Conservation (phyloP, 2,329 filamentous ascomycete genomes). For the Neurospora sp. region DNA sequence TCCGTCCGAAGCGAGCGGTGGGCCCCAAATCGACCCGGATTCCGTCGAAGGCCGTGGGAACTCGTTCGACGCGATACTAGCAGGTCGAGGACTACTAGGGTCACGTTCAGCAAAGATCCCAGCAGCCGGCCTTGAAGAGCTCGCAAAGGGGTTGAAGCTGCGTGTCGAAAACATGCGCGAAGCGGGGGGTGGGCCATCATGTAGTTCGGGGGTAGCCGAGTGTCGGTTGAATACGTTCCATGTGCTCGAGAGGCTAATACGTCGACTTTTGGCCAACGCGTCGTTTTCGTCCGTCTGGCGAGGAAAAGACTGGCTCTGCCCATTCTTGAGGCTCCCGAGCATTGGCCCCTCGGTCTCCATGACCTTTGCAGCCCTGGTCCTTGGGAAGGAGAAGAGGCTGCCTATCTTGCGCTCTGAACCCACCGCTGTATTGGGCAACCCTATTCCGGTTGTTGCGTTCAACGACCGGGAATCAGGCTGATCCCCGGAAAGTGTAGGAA, state of each 20-base stretch:
- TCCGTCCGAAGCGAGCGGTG: slow-evolving; percentile 32
- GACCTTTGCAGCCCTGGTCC: slow-evolving; percentile 52
- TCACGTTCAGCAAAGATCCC: slow-evolving; percentile 44
- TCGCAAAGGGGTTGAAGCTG: slow-evolving; percentile 35
- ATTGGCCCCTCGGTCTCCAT: slow-evolving; percentile 50
- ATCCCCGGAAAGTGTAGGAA: slow-evolving; percentile 37
- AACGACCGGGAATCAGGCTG: slow-evolving; percentile 34
- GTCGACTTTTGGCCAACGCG: slow-evolving; percentile 40
- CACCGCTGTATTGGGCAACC: slow-evolving; percentile 28
- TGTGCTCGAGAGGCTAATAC: slow-evolving; percentile 45
- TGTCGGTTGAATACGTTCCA: slow-evolving; percentile 50
- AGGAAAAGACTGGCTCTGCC: slow-evolving; percentile 71
- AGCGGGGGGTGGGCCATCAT: slow-evolving; percentile 24
- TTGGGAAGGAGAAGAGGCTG: slow-evolving; percentile 47
- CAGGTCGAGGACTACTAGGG: slow-evolving; percentile 51
- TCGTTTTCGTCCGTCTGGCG: slow-evolving; percentile 48
- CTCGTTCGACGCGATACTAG: slow-evolving; percentile 59
- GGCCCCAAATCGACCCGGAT: slow-evolving; percentile 64
- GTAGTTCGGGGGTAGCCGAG: slow-evolving; percentile 36
- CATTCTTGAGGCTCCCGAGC: slow-evolving; percentile 58
- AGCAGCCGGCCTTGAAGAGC: slow-evolving; percentile 37
- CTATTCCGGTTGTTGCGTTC: slow-evolving; percentile 24
- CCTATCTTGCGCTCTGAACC: slow-evolving; percentile 32
- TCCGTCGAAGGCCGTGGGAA: slow-evolving; percentile 72
- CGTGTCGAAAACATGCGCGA: slow-evolving; percentile 30